These are phyloP conservation scores for Actinomortierella ambigua DNA, from an alignment of 371 early-diverging fungal genomes.

Conservation along the genomic window DNA sequence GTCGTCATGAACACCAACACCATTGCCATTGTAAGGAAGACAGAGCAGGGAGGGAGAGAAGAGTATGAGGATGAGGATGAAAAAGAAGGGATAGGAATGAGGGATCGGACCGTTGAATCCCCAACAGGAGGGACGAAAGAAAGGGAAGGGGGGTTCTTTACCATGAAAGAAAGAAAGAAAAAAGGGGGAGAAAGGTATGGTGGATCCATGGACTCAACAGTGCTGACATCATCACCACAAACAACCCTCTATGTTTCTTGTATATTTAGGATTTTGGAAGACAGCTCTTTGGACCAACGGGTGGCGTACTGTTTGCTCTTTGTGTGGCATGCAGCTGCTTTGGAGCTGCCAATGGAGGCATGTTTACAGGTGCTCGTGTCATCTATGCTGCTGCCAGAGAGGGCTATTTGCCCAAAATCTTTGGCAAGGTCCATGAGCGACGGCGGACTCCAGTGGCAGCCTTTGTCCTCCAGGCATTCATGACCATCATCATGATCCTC, in stretches of 20 bases:
- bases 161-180: too few species aligned
- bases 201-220: too few species aligned
- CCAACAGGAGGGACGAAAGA: too few species aligned
- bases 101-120: too few species aligned
- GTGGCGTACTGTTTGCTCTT: slow-evolving; percentile 74
- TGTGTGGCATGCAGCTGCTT: slow-evolving; percentile 79
- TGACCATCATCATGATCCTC: slow-evolving; percentile 69
- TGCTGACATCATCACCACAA: too few species aligned
- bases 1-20: slow-evolving; percentile 73
- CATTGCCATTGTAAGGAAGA: slow-evolving; percentile 55
- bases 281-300: slow-evolving; percentile 71
- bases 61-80: too few species aligned
- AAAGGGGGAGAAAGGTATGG: too few species aligned
- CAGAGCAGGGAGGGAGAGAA: too few species aligned
- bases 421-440: slow-evolving; percentile 64
- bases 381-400: slow-evolving; percentile 75
- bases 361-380: slow-evolving; percentile 78
- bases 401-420: slow-evolving; percentile 70
- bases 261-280: slow-evolving; percentile 68
- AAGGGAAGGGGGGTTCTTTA: too few species aligned
- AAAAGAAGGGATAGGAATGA: too few species aligned
- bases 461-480: slow-evolving; percentile 62
- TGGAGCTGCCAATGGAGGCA: slow-evolving; percentile 78
- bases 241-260: too few species aligned
- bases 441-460: slow-evolving; percentile 76